Evolutionary conservation across 345 rosid genomes (phyloP), one percentile per base, ranked within the genome.

Genomic region (Aegle marmelos): DNA sequence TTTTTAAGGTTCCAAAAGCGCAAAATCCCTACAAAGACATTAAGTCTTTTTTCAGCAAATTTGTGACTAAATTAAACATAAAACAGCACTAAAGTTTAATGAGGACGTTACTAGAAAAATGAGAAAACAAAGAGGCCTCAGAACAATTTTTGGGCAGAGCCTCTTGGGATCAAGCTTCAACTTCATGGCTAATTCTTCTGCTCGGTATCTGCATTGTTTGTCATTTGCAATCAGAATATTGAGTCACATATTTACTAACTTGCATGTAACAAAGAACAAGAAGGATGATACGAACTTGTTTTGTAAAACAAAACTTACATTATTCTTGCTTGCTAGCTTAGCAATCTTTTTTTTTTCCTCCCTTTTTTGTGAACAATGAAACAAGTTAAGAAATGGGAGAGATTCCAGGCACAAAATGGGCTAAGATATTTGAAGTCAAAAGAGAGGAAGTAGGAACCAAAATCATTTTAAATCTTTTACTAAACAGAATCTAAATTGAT

Each of bases 1-100:
- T 48, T 31, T 80, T 34, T 3, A 69, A 39, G 33, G 81, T 73
- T 56, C 74, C 34, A 19, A 71, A 73, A 24, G 68, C 36, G 31
- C 83, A 81, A 33, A 82, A 14, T 0, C 70, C 87, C 89, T 86
- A 68, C 37, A 16, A 64, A 31, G 81, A 21, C 37, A 63, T 34
- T 28, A 19, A 45, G 17, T 24, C 1, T 21, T 9, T 17, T 22
- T 21, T 37, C 1, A 36, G 56, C 8, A 70, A 39, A 39, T 11
- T 39, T 39, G 36, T 2, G 22, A 7, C 4, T 1, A 19, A 17
- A 37, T 9, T 37, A 37, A 64, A 33, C 6, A 16, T 1, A 30
- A 63, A 19, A 25, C 13, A 27, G 36, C 37, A 13, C 6, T 19
- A 16, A 8, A 5, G 19, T 4, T 25, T 31, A 37, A 34, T 7